A percentile compares a stretch with the other conserved stretches of the same genome.
Evolutionary conservation across 768 basidiomycete genomes (phyloP).

Genomic region (Neoboletus magnificus): DNA sequence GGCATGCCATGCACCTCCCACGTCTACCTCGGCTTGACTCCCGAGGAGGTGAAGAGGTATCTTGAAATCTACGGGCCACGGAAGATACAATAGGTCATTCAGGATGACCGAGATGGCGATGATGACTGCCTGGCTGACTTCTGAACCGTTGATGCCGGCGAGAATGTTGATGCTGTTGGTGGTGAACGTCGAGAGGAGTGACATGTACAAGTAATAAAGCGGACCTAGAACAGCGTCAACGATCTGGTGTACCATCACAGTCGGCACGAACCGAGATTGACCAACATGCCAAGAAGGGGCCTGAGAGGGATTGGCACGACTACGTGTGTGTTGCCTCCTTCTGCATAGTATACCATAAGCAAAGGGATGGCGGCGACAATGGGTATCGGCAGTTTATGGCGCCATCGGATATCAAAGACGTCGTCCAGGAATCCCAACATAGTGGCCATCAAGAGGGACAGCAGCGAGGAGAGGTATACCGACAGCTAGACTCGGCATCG

Average conservation of each 20-base stretch:
- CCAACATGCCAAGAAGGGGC: slow-evolving; percentile 64
- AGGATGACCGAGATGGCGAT: slow-evolving; percentile 87
- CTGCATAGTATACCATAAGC: slow-evolving; percentile 94
- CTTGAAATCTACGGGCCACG: slow-evolving; percentile 74
- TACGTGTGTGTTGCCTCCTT: slow-evolving; percentile 88
- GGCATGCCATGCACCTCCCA: slow-evolving; percentile 78
- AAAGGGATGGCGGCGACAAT: slow-evolving; percentile 94
- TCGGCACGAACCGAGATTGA: slow-evolving; percentile 80
- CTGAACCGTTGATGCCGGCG: slow-evolving; percentile 95
- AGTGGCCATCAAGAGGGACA: slow-evolving; percentile 91
- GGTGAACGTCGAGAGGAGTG: slow-evolving; percentile 90
- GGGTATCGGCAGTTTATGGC: slow-evolving; percentile 96
- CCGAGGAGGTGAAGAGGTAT: slow-evolving; percentile 72
- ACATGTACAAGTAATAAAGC: slow-evolving; percentile 96
- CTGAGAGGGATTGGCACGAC: slow-evolving; percentile 87
- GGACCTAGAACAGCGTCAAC: slow-evolving; percentile 57
- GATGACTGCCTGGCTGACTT: slow-evolving; percentile 89
- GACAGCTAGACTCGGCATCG: slow-evolving; percentile 54
- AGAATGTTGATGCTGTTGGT: slow-evolving; percentile 99
- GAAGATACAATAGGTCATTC: slow-evolving; percentile 94
- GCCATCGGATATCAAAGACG: slow-evolving; percentile 97
- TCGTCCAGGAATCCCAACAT: slow-evolving; percentile 96
- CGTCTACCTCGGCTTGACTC: slow-evolving; percentile 58
- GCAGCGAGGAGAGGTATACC: slow-evolving; percentile 86
- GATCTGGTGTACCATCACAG: not conserved